Percentiles rank a stretch among this genome's conserved stretches.
Conservation (phyloP, 2,329 filamentous ascomycete species). For the Ilyonectria mors-panacis region DNA sequence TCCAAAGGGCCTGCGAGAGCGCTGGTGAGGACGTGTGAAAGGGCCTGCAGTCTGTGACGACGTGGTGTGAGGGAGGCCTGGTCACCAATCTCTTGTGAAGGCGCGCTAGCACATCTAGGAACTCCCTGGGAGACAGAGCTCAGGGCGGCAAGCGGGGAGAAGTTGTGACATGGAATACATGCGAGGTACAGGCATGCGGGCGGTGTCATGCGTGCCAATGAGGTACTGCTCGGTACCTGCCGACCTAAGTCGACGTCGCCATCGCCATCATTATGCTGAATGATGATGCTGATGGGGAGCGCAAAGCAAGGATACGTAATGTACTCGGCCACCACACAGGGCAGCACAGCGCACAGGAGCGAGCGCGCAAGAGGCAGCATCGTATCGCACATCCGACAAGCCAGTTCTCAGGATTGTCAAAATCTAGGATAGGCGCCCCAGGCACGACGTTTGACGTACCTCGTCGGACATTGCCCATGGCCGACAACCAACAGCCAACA, state of each 20-base stretch:
- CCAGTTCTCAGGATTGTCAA: slow-evolving; percentile 19
- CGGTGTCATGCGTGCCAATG: slow-evolving; percentile 3
- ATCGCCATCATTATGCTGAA: slow-evolving; percentile 13
- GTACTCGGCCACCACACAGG: slow-evolving; percentile 10
- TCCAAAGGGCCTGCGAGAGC: slow-evolving; percentile 3
- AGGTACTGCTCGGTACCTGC: not conserved
- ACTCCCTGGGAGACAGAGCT: slow-evolving; percentile 36
- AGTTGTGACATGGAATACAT: slow-evolving; percentile 36
- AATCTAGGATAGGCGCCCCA: slow-evolving; percentile 13
- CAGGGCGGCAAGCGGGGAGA: slow-evolving; percentile 45
- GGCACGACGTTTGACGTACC: slow-evolving; percentile 18
- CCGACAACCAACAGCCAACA: not conserved
- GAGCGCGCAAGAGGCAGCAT: slow-evolving; percentile 21
- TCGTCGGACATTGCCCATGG: slow-evolving; percentile 23
- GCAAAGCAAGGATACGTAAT: slow-evolving; percentile 18
- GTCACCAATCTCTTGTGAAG: slow-evolving; percentile 37
- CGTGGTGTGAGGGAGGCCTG: slow-evolving; percentile 34
- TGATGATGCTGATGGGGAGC: slow-evolving; percentile 19
- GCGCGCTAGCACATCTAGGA: slow-evolving; percentile 39
- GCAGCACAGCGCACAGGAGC: slow-evolving; percentile 24
- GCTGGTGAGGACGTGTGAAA: slow-evolving; percentile 23
- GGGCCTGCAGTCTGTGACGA: slow-evolving; percentile 32
- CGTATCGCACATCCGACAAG: slow-evolving; percentile 16
- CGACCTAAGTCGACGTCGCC: not conserved
- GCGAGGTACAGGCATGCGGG: slow-evolving; percentile 11